phyloP scores from a whole-genome alignment of 106 monocot species.

The Cymbidium sinense region DNA sequence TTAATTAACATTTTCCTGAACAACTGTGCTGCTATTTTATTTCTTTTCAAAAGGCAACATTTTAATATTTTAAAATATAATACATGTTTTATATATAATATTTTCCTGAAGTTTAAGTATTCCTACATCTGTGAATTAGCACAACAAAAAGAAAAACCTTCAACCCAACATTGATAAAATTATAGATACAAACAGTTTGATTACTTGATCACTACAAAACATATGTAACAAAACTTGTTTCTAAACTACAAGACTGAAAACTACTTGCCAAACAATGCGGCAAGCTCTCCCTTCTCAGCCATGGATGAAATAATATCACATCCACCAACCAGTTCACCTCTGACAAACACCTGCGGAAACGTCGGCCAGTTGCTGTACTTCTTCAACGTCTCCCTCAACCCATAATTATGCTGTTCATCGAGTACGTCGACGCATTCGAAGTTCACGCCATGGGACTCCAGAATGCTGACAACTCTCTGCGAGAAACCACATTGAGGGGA shows the following conservation, averaged over 20 bases:
- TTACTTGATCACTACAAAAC: background rate
- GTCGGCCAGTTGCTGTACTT: conserved; percentile 97
- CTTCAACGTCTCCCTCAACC: conserved; percentile 85
- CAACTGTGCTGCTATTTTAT: too few species aligned
- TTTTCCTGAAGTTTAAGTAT: too few species aligned
- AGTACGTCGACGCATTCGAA: conserved; percentile 83
- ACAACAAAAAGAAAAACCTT: background rate
- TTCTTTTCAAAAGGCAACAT: too few species aligned
- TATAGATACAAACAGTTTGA: background rate
- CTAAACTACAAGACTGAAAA: background rate
- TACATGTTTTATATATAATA: too few species aligned
- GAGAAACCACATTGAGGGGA: conserved; percentile 93
- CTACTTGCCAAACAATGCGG: conserved; percentile 43
- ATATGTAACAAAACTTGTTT: background rate
- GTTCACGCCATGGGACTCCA: conserved; percentile 70
- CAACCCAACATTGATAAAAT: background rate
- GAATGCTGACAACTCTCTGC: conserved; percentile 74
- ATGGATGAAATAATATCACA: conserved; percentile 85
- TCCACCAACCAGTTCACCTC: conserved; percentile 88
- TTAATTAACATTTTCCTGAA: too few species aligned
- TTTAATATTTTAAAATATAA: too few species aligned
- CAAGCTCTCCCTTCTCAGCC: conserved; percentile 77
- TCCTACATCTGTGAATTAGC: too few species aligned
- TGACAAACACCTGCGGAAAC: conserved; percentile 80
- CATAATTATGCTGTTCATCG: conserved; percentile 81